A percentile compares a stretch with the other conserved stretches of the same genome.
These are phyloP conservation scores for Handroanthus guayacan DNA, from an alignment of 257 asterid species.

Conservation along the genomic window DNA sequence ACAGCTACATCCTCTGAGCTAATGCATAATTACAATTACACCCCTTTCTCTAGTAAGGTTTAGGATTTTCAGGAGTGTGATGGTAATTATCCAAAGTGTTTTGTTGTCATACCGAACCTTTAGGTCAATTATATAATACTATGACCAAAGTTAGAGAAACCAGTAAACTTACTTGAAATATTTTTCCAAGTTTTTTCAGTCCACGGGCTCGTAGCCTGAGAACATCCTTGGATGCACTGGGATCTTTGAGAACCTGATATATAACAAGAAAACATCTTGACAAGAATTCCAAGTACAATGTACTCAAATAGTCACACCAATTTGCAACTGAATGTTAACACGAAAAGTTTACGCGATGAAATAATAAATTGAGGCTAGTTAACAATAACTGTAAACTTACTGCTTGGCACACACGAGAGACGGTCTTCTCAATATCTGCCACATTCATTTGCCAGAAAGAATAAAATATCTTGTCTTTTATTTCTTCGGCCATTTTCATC, in stretches of 20 bases:
- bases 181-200: constrained; percentile 72
- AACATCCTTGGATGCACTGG: constrained; percentile 64
- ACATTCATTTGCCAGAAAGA: constrained; percentile 87
- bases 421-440: constrained; percentile 78
- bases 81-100: too few relatives aligned
- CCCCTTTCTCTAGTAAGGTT: too few relatives aligned
- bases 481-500: constrained; percentile 57
- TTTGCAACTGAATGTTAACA: too few relatives aligned
- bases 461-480: constrained; percentile 65
- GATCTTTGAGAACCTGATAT: constrained; percentile 78
- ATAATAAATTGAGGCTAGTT: neutral
- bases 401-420: constrained; percentile 75
- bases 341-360: too few relatives aligned
- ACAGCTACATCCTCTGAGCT: too few relatives aligned
- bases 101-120: too few relatives aligned
- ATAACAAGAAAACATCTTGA: neutral
- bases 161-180: constrained; percentile 66
- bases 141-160: neutral
- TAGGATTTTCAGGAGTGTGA: neutral
- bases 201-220: constrained; percentile 73
- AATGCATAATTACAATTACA: neutral
- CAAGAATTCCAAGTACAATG: neutral
- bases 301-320: neutral
- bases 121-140: neutral
- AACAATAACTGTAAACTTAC: constrained; percentile 48